These are phyloP conservation scores for Phytophthora aleatoria DNA, from an alignment of 352 stramenopile genomes.

Conservation along the genomic window DNA sequence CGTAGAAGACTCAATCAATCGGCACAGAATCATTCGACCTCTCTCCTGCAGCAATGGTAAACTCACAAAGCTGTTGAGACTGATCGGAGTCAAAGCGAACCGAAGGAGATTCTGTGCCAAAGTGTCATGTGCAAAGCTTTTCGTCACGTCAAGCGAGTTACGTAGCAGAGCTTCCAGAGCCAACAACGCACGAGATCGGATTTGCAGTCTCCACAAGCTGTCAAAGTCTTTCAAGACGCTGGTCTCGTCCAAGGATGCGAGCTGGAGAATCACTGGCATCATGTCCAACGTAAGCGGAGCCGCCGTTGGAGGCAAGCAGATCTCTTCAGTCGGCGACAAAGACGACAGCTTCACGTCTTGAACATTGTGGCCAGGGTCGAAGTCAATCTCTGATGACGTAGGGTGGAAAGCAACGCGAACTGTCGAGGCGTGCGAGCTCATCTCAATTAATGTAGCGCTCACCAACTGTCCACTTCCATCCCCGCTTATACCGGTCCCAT, in stretches of 20 bases:
- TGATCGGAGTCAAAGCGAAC: conserved; percentile 68
- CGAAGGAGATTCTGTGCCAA: conserved; percentile 61
- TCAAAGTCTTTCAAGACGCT: conserved; percentile 72
- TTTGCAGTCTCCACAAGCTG: conserved; percentile 83
- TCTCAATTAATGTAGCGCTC: conserved; percentile 77
- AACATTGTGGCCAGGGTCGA: conserved; percentile 82
- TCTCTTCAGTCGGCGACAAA: conserved; percentile 80
- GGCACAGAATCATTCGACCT: conserved; percentile 83
- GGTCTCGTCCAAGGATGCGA: conserved; percentile 75
- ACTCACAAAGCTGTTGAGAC: conserved; percentile 74
- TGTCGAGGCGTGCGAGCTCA: conserved; percentile 62
- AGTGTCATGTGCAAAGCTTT: conserved; percentile 37
- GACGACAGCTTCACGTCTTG: conserved; percentile 77
- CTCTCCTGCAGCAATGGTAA: conserved; percentile 80
- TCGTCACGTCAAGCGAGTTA: conserved; percentile 50
- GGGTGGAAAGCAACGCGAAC: conserved; percentile 83
- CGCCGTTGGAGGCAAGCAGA: conserved; percentile 59
- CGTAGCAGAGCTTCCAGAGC: conserved; percentile 80
- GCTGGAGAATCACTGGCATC: conserved; percentile 85
- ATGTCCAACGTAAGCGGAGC: conserved; percentile 67
- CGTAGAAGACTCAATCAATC: conserved; percentile 84
- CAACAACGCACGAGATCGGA: conserved; percentile 81
- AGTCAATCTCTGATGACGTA: conserved; percentile 55
- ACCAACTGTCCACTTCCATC: conserved; percentile 49
- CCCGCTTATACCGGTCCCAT: conserved; percentile 30